Percentiles rank a stretch among this genome's conserved stretches.
Conservation (phyloP, 2,329 filamentous ascomycete species). For the Fusarium sp. region DNA sequence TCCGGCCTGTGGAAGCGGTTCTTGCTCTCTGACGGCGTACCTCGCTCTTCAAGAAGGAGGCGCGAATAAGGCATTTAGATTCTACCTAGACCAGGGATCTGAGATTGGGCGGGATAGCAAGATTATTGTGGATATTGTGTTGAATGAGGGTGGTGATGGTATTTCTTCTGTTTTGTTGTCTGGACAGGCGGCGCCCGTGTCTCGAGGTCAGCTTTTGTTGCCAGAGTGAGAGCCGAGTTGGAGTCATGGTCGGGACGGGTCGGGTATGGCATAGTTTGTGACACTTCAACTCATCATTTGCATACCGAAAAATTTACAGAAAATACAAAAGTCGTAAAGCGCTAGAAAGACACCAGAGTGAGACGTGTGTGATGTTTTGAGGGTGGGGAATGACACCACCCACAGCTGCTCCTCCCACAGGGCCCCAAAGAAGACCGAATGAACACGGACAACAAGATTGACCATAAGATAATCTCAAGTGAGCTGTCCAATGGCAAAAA, state of each 20-base stretch:
- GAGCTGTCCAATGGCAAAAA: background rate
- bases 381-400: background rate
- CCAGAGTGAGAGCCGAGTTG: background rate
- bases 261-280: background rate
- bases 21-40: background rate
- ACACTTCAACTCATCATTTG: background rate
- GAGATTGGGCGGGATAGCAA: conserved; percentile 8
- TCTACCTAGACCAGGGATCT: background rate
- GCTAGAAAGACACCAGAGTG: accelerated
- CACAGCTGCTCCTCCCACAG: background rate
- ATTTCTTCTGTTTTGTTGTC: conserved; percentile 15
- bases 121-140: conserved; percentile 10
- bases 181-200: conserved; percentile 18
- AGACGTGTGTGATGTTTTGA: background rate
- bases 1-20: background rate
- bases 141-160: background rate
- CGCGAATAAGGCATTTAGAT: background rate
- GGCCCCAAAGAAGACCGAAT: background rate
- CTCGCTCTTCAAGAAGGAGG: background rate
- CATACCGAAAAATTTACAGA: background rate
- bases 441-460: background rate
- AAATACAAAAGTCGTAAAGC: background rate
- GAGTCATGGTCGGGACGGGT: background rate
- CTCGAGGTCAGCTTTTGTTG: conserved; percentile 16
- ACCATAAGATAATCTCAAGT: background rate